These are phyloP conservation scores for Cordyceps cicadae DNA, from an alignment of 2,329 filamentous ascomycete genomes.

Conservation along the genomic window DNA sequence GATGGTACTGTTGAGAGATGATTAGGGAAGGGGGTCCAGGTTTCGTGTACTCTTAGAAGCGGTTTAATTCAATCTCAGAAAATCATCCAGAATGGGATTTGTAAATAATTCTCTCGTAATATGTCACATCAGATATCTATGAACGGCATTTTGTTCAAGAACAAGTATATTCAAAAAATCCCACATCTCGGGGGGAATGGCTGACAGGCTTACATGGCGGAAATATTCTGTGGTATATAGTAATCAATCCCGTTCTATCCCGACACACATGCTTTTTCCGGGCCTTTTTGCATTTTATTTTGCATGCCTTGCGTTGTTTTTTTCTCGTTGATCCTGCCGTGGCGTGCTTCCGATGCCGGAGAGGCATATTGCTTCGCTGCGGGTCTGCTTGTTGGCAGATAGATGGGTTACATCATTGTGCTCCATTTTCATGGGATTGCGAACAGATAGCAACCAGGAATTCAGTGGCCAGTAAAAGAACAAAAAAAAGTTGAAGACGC, in stretches of 20 bases:
- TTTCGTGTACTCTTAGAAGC: constrained; percentile 1
- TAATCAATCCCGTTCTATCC: neutral
- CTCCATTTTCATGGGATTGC: neutral
- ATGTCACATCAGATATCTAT: neutral
- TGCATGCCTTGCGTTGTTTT: neutral
- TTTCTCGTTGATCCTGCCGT: neutral
- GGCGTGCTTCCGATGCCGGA: constrained; percentile 4
- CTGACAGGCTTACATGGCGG: neutral
- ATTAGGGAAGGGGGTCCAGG: neutral
- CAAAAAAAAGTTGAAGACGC: neutral
- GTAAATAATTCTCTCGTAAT: neutral
- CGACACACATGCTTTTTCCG: neutral
- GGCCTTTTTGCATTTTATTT: neutral
- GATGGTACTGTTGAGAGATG: neutral
- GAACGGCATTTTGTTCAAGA: neutral
- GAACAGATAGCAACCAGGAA: neutral
- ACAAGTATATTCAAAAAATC: constrained; percentile 2
- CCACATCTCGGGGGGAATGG: neutral
- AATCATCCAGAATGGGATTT: neutral
- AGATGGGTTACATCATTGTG: neutral
- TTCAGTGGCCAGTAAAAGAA: neutral
- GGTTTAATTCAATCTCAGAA: neutral
- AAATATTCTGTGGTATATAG: constrained; percentile 3
- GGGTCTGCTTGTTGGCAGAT: neutral
- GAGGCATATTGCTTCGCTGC: neutral